These are phyloP conservation scores for Crithidia fasciculata DNA, from an alignment of 208 protist species.

Conservation along the genomic window DNA sequence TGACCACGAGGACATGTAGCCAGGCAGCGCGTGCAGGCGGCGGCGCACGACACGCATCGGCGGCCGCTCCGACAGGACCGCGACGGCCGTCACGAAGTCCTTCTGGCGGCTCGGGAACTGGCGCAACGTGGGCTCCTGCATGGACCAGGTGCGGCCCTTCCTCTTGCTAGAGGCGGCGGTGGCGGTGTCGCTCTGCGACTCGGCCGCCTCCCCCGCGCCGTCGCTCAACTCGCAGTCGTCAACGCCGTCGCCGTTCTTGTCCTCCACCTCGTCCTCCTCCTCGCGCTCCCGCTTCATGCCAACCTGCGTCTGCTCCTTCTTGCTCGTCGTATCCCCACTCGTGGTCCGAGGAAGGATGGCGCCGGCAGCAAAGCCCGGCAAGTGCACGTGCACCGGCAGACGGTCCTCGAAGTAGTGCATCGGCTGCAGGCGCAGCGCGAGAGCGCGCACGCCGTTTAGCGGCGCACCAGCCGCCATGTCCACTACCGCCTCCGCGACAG, in stretches of 20 bases:
- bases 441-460: slow-evolving; percentile 21
- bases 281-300: slow-evolving; percentile 24
- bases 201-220: not conserved
- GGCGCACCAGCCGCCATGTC: not conserved
- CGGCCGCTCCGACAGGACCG: slow-evolving; percentile 41
- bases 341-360: slow-evolving; percentile 17
- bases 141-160: not conserved
- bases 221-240: not conserved
- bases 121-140: slow-evolving; percentile 18
- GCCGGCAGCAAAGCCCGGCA: slow-evolving; percentile 33
- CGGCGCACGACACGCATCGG: slow-evolving; percentile 44
- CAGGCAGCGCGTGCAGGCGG: slow-evolving; percentile 64
- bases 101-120: slow-evolving; percentile 58
- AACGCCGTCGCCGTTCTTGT: slow-evolving; percentile 6
- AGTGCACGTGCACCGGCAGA: slow-evolving; percentile 34
- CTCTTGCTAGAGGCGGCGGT: slow-evolving; percentile 1
- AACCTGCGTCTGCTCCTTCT: not conserved
- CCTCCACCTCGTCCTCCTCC: slow-evolving; percentile 2
- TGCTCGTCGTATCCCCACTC: not conserved
- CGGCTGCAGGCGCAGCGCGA: slow-evolving; percentile 30
- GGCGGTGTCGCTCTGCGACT: not conserved
- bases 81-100: slow-evolving; percentile 75
- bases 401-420: slow-evolving; percentile 36
- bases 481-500: not conserved
- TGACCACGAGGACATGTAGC: slow-evolving; percentile 71